phyloP scores from a whole-genome alignment of 441 rosid genomes.

The Syzygium syzygioides region DNA sequence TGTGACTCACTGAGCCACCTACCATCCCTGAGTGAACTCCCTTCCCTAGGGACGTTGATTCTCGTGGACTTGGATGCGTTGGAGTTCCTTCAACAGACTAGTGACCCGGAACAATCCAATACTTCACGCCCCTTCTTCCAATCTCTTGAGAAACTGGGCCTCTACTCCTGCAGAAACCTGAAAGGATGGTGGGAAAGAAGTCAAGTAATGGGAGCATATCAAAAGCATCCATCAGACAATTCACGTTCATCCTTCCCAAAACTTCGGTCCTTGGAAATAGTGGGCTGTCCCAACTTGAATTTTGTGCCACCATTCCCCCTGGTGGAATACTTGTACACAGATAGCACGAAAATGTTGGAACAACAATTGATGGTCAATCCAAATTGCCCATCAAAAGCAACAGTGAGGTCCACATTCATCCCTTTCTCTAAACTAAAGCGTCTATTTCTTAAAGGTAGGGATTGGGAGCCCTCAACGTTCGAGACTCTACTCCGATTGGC shows the following conservation, averaged over 20 bases:
- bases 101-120: neutral
- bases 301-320: neutral
- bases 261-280: accelerated
- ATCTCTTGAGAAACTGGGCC: neutral
- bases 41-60: neutral
- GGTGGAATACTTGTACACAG: accelerated
- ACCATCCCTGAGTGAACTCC: neutral
- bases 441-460: accelerated
- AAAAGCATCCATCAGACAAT: accelerated
- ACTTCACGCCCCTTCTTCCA: neutral
- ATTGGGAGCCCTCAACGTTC: too few species aligned
- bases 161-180: accelerated
- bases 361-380: neutral
- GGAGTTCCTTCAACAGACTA: accelerated
- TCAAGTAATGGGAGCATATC: accelerated
- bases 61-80: accelerated
- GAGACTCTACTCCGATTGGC: accelerated
- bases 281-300: accelerated
- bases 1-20: accelerated
- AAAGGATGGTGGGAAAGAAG: accelerated
- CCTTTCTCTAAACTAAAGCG: neutral
- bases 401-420: accelerated
- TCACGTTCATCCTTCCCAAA: accelerated
- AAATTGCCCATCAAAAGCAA: too few species aligned
- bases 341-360: accelerated